Conservation (phyloP, 2,329 filamentous ascomycete genomes). For the Trichophyton mentagrophytes region DNA sequence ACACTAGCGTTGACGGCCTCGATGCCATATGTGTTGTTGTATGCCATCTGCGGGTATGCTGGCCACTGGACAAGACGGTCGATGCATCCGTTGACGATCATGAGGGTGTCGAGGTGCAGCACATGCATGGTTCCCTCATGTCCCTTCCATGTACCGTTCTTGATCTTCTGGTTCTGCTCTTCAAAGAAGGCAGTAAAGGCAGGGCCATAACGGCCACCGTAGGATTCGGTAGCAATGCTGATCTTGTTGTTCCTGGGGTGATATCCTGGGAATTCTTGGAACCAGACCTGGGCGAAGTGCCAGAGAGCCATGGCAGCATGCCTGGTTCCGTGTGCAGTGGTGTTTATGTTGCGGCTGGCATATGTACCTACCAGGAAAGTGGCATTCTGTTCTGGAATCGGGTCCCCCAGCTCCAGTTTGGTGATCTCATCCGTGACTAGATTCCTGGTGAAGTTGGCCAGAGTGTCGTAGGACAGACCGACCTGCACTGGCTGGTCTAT, state of each 20-base stretch:
- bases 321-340: background rate
- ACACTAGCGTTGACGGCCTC: constrained; percentile 32
- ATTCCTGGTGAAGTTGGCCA: constrained; percentile 12
- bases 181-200: background rate
- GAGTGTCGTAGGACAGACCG: constrained; percentile 24
- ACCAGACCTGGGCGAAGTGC: constrained; percentile 1
- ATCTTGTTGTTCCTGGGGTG: background rate
- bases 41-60: constrained; percentile 34
- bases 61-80: constrained; percentile 33
- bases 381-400: background rate
- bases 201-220: background rate
- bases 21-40: constrained; percentile 41
- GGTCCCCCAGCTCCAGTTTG: constrained; percentile 9
- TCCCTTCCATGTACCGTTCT: background rate
- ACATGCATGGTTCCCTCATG: background rate
- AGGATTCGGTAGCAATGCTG: background rate
- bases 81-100: constrained; percentile 29
- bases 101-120: constrained; percentile 30
- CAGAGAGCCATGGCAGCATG: constrained; percentile 2
- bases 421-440: constrained; percentile 4
- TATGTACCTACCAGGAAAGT: background rate
- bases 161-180: background rate
- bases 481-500: constrained; percentile 53
- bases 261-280: constrained; percentile 4
- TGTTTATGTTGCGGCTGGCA: background rate